Evolutionary conservation across 164 flowering plant genomes (phyloP).

Genomic region (Chloranthus sessilifolius): DNA sequence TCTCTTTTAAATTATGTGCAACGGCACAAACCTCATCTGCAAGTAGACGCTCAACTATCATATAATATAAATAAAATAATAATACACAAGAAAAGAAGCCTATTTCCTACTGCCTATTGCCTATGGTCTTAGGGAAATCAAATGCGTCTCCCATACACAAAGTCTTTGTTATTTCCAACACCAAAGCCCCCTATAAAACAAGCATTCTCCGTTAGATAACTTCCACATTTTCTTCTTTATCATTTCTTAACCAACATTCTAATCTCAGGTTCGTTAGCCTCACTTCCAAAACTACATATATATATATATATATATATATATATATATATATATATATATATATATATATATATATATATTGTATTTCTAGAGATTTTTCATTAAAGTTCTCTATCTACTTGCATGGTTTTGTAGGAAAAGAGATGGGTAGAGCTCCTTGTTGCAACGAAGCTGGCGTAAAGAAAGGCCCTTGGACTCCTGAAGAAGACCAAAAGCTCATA

Average conservation of each 20-base stretch:
- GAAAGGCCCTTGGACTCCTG: conserved; percentile 91
- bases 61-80: not conserved
- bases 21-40: too few species aligned
- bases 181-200: not conserved
- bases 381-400: too few species aligned
- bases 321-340: not conserved
- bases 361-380: too few species aligned
- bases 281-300: not conserved
- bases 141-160: conserved; percentile 8
- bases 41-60: not conserved
- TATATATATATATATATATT: not conserved
- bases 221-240: not conserved
- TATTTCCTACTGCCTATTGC: not conserved
- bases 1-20: too few species aligned
- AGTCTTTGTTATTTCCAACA: not conserved
- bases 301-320: not conserved
- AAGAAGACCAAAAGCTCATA: conserved; percentile 78
- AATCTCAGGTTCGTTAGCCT: not conserved
- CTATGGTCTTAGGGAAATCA: not conserved
- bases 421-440: conserved; percentile 90
- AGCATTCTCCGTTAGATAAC: not conserved
- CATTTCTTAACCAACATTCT: not conserved
- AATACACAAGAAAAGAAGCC: not conserved
- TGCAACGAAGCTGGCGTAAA: conserved; percentile 78
- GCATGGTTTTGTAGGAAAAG: not conserved